Evolutionary conservation across 2,329 filamentous ascomycete species (phyloP), one percentile per base, ranked within the genome.

Genomic region (Celoporthe dispersa): DNA sequence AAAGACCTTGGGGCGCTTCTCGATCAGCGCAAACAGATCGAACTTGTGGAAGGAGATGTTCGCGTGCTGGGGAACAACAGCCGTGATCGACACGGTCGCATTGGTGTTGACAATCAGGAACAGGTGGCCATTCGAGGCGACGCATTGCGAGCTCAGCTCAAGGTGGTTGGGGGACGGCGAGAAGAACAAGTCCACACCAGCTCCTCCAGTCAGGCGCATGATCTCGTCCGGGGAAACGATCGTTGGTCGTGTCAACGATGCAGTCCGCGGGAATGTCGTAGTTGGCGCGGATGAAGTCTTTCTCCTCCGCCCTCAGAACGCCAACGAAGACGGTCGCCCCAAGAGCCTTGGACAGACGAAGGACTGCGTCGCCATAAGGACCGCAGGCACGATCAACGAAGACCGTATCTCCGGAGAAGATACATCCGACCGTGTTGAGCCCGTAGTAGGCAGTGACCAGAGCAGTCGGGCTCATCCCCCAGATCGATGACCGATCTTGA

Each of bases 371-470:
- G 1, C 85, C 84, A 28, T 82, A 77, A 0, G 79, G 78, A 63
- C 83, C 82, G 4, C 82, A 80, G 3, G 80, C 85, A 12, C 79
- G 79, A 66, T 85, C 82, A 25, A 87, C 77, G 4, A 87, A 77
- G 5, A 86, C 77, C 2, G 73, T 79, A 16, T 79, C 74, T 0
- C 75, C 76, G 0, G 69, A 66, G 2, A 72, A 67, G 8, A 83
- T 74, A 0, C 71, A 69, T 0, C 76, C 78, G 48, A 78, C 55
- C 16, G 77, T 70, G 11, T 78, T 75, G 3, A 88, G 75, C 2
- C 79, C 80, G 68, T 86, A 81, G 68, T 81, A 80, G 0, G 84
- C 85, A 5, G 82, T 80, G 31, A 80, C 72, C 65, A 81, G 80
- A 0, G 80, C 76, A 1, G 83, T 80, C 0, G 82, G 81, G 11